These are phyloP conservation scores for Pluteus cervinus DNA, from an alignment of 768 basidiomycete genomes.

Conservation along the genomic window DNA sequence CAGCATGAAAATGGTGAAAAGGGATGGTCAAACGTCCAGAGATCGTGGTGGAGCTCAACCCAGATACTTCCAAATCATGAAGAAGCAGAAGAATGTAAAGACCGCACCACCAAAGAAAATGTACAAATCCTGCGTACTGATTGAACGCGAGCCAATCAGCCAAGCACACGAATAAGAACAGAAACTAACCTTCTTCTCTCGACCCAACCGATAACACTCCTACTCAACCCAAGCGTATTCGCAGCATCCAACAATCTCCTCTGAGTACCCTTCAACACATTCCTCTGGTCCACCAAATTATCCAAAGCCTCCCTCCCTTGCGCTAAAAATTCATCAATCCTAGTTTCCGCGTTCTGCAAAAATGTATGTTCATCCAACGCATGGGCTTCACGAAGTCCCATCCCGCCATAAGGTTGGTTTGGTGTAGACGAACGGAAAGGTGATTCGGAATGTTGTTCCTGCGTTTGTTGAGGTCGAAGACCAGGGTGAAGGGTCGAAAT, in stretches of 20 bases:
- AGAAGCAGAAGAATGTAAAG: conserved; percentile 91
- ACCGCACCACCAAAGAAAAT: conserved; percentile 84
- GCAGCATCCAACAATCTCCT: conserved; percentile 81
- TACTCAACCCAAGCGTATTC: conserved; percentile 89
- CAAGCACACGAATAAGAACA: not conserved
- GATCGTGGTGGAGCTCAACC: conserved; percentile 33
- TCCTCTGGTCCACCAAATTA: conserved; percentile 87
- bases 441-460: conserved; percentile 67
- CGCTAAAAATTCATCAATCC: conserved; percentile 85
- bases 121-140: conserved; percentile 90
- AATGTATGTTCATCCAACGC: conserved; percentile 89
- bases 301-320: conserved; percentile 91
- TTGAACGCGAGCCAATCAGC: conserved; percentile 2
- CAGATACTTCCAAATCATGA: conserved; percentile 86
- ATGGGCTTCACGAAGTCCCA: conserved; percentile 61
- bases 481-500: conserved; percentile 54
- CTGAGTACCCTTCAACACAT: conserved; percentile 93
- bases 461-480: conserved; percentile 41
- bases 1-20: not conserved
- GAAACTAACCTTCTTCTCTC: conserved; percentile 79
- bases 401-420: conserved; percentile 44
- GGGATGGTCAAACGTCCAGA: not conserved
- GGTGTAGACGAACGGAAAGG: conserved; percentile 69
- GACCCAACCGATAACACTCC: conserved; percentile 96
- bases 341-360: conserved; percentile 72